These are phyloP conservation scores for Lodderomyces parapsilosis DNA, from an alignment of 1,139 yeast genomes.

Conservation along the genomic window DNA sequence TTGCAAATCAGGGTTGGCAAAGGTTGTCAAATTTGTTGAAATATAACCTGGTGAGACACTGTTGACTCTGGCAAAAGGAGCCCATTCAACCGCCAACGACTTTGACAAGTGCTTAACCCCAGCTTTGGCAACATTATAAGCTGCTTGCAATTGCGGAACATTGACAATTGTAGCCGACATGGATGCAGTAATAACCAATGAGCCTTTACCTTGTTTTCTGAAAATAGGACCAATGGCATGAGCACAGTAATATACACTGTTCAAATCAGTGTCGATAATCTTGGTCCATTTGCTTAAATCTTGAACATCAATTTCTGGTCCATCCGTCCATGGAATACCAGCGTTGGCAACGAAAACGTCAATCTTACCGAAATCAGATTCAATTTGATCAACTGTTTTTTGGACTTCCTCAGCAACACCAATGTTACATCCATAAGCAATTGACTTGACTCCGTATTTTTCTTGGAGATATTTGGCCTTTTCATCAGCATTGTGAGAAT, in stretches of 20 bases:
- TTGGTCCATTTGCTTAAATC: conserved; percentile 46
- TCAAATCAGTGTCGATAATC: conserved; percentile 50
- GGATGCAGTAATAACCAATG: conserved; percentile 27
- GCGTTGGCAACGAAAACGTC: conserved; percentile 59
- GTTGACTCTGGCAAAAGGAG: conserved; percentile 49
- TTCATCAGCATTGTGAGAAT: conserved; percentile 31
- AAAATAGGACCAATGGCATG: conserved; percentile 49
- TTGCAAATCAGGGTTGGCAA: conserved; percentile 31
- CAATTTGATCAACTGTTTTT: conserved; percentile 30
- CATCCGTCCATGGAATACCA: conserved; percentile 45
- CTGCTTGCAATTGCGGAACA: conserved; percentile 63
- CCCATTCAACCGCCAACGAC: conserved; percentile 55
- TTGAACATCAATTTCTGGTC: conserved; percentile 37
- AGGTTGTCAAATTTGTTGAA: conserved; percentile 49
- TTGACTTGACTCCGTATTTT: conserved; percentile 23
- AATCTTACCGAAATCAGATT: conserved; percentile 37
- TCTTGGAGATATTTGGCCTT: conserved; percentile 29
- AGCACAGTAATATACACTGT: conserved; percentile 44
- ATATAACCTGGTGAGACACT: conserved; percentile 59
- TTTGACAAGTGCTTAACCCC: conserved; percentile 49
- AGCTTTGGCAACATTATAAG: conserved; percentile 57
- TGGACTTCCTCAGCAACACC: conserved; percentile 39
- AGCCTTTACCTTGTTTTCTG: conserved; percentile 34
- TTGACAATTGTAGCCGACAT: conserved; percentile 58
- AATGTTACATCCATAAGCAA: conserved; percentile 41